Evolutionary conservation across 2,329 filamentous ascomycete species (phyloP).

Genomic region (Acrocalymma vagum): DNA sequence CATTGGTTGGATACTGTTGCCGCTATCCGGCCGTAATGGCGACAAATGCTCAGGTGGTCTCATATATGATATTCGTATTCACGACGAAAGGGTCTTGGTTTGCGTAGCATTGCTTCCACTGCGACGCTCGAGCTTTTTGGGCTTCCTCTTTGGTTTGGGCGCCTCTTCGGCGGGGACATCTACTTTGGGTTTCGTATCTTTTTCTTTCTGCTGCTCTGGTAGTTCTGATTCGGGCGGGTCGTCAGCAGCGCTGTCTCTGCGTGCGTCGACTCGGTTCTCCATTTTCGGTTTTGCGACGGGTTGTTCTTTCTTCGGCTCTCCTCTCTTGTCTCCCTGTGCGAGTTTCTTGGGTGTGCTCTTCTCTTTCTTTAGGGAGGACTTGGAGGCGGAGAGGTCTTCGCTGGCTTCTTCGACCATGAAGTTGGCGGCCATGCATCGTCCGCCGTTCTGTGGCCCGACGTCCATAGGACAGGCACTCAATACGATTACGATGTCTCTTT

Average conservation of each 20-base stretch:
- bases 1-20: too few species aligned
- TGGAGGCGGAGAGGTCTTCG: slow-evolving; percentile 30
- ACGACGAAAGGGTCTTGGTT: slow-evolving; percentile 14
- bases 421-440: slow-evolving; percentile 48
- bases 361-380: slow-evolving; percentile 12
- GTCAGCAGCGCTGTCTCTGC: not conserved
- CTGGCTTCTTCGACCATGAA: slow-evolving; percentile 47
- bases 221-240: slow-evolving; percentile 5
- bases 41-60: not conserved
- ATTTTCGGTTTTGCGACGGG: slow-evolving; percentile 1
- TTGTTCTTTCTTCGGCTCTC: slow-evolving; percentile 13
- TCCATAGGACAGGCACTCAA: slow-evolving; percentile 51
- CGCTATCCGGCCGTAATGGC: too few species aligned
- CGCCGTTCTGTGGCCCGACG: slow-evolving; percentile 45
- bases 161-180: slow-evolving; percentile 6
- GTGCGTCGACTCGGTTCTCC: not conserved
- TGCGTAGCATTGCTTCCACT: slow-evolving; percentile 17
- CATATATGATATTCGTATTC: slow-evolving; percentile 1
- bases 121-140: slow-evolving; percentile 47
- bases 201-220: slow-evolving; percentile 7
- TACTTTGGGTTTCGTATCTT: slow-evolving; percentile 9
- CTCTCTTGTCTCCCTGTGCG: slow-evolving; percentile 1
- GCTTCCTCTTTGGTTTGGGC: slow-evolving; percentile 45
- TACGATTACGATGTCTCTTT: slow-evolving; percentile 46
- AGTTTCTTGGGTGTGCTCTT: slow-evolving; percentile 7